Conservation (phyloP, 257 asterid genomes). For the Jasminum sambac region DNA sequence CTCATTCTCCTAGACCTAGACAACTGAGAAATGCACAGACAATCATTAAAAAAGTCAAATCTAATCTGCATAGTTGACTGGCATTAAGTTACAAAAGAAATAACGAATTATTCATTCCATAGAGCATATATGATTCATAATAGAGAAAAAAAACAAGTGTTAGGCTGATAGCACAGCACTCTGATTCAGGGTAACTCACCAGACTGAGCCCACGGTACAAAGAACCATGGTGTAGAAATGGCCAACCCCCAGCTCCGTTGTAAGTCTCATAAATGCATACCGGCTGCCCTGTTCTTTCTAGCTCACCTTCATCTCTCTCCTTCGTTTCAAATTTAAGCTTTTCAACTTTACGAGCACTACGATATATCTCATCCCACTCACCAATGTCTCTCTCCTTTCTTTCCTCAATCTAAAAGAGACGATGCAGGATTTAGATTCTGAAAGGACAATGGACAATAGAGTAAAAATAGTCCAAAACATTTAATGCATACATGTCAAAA, state of each 20-base stretch:
- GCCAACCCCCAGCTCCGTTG: constrained; percentile 94
- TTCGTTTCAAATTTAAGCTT: constrained; percentile 85
- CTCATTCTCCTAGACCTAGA: constrained; percentile 62
- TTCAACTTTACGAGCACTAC: constrained; percentile 89
- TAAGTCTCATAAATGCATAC: constrained; percentile 92
- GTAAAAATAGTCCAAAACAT: constrained; percentile 18
- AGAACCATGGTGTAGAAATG: constrained; percentile 96
- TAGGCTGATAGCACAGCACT: no score
- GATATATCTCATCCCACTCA: constrained; percentile 89
- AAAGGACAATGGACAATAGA: constrained; percentile 16
- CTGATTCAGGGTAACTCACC: constrained; percentile 68
- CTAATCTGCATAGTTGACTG: constrained; percentile 17
- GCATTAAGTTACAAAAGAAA: constrained; percentile 6
- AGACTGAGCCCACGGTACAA: constrained; percentile 96
- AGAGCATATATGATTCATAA: not conserved
- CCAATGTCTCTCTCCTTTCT: constrained; percentile 88
- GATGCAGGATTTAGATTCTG: constrained; percentile 35
- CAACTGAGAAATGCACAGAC: constrained; percentile 47
- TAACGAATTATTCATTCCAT: constrained; percentile 2
- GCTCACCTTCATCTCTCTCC: constrained; percentile 98
- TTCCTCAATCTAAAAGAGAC: constrained; percentile 72
- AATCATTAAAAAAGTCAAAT: not conserved
- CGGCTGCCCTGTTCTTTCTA: constrained; percentile 97
- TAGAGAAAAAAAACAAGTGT: not conserved
- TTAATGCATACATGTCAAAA: constrained; percentile 18